Evolutionary conservation across 2,329 filamentous ascomycete species (phyloP), one percentile per base, ranked within the genome.

Genomic region (Sphaerostilbella broomeana): DNA sequence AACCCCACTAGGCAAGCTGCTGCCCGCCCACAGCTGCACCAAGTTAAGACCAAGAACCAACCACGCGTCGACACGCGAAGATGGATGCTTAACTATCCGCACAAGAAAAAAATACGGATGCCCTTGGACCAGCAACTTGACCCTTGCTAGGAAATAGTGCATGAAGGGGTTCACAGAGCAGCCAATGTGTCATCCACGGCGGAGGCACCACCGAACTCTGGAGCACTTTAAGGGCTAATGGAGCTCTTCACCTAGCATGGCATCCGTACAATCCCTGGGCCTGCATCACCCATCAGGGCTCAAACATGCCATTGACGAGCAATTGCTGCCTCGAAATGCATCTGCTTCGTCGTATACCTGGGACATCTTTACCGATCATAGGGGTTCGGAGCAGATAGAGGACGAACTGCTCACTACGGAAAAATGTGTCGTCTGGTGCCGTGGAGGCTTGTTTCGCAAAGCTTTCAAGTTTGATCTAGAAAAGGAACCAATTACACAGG

Each of bases 251-350:
- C 39, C 35, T 51, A 54, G 51, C 37, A 98, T 98, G 94, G 90
- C 90, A 52, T 81, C 84, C 58, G 79, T 95, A 65, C 85, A 79
- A 62, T 95, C 90, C 49, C 76, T 95, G 55, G 92, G 92, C 61
- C 73, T 95, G 57, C 90, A 97, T 69, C 81, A 84, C 66, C 89
- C 94, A 45, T 78, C 84, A 45, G 88, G 84, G 48, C 72, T 97
- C 48, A 79, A 78, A 46, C 87, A 92, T 68, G 80, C 94, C 48
- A 75, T 95, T 51, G 73, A 81, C 51, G 89, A 97, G 62, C 75
- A 79, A 42, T 73, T 94, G 27, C 70, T 97, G 2, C 76, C 82
- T 13, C 62, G 73, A 31, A 75, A 92, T 46, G 76, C 85, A 4
- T 64, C 76, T 13, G 62, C 75, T 18, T 70, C 77, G 22, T 72